phyloP scores from a whole-genome alignment of 768 basidiomycete genomes.

The Boletellus sp. region DNA sequence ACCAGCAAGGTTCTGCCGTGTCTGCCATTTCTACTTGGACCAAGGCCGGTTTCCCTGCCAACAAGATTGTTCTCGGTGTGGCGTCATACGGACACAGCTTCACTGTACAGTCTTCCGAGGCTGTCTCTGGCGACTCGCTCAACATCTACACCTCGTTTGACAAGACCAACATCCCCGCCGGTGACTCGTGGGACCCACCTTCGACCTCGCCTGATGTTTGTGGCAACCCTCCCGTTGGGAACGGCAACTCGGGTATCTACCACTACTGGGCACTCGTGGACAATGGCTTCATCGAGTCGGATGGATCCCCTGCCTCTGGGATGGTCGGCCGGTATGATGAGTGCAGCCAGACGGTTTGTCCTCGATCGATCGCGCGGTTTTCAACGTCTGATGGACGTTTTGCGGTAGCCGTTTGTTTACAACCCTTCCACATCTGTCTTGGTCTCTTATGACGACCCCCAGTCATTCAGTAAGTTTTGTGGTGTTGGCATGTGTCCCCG shows the following conservation, averaged over 20 bases:
- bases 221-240: slow-evolving; percentile 47
- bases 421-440: slow-evolving; percentile 48
- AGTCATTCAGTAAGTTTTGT: slow-evolving; percentile 48
- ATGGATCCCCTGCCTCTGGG: slow-evolving; percentile 47
- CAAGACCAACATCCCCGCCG: slow-evolving; percentile 38
- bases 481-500: neutral
- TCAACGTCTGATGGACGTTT: neutral
- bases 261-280: slow-evolving; percentile 62
- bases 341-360: slow-evolving; percentile 71
- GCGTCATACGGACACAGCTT: slow-evolving; percentile 83
- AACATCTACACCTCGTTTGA: slow-evolving; percentile 53
- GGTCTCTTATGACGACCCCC: slow-evolving; percentile 63
- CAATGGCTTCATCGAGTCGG: slow-evolving; percentile 47
- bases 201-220: slow-evolving; percentile 52
- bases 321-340: slow-evolving; percentile 55
- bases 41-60: slow-evolving; percentile 67
- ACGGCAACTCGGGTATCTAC: slow-evolving; percentile 47
- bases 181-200: slow-evolving; percentile 55
- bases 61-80: slow-evolving; percentile 77
- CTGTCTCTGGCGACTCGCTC: slow-evolving; percentile 27
- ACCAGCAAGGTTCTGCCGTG: slow-evolving; percentile 71
- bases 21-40: slow-evolving; percentile 75
- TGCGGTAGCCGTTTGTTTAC: slow-evolving; percentile 62
- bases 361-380: neutral
- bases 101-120: slow-evolving; percentile 28